Evolutionary conservation across 371 early-diverging fungal species (phyloP), one percentile per base, ranked within the genome.

Genomic region (Apophysomyces trapeziformis): DNA sequence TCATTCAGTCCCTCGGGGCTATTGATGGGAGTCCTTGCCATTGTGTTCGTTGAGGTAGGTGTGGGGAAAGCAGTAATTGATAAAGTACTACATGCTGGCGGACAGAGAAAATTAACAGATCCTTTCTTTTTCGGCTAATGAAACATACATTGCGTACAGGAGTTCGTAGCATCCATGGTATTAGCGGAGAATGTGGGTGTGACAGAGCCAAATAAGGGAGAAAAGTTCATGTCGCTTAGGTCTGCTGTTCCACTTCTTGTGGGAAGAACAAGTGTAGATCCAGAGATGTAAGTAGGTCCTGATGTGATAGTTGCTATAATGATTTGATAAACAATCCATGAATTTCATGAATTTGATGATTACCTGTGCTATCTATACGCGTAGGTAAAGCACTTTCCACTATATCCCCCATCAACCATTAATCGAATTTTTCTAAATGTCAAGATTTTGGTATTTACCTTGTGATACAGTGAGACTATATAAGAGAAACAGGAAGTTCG

Each of bases 211-310:
- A 63, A 63, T 11, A 68, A 46, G 44, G 59, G 50, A 12, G 68
- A 68, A 6, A 68, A 38, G 38, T 68, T 68, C 26, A 68, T 56
- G 54, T 68, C 63, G 14, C 58, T 63, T 35, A 68, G 47, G 35
- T 43, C 61, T 41, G 61, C 67, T 16, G 67, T 66, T 16, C 56
- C 60, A 41, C 57, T 65, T 41, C 38, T 38, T 8, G 50, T 59
- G 4, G 66, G 66, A 39, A 65, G 60, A 26, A 65, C 38, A 60
- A 46, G 39, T 5, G 60, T 60, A 37, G 66, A 65, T 58, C 66
- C 60, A 7, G 54, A 18, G 11, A 50, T 26, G 21, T 18, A n/a
- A 21, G 21, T n/a, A 21, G 16, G 54, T 21, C 4, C 54, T 7
- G 21, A 21, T 21, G n/a, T 4, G n/a, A 21, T 21, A 21, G 54